Evolutionary conservation across 2,329 filamentous ascomycete genomes (phyloP), one percentile per base, ranked within the genome.

Genomic region (Alternaria conjuncta): DNA sequence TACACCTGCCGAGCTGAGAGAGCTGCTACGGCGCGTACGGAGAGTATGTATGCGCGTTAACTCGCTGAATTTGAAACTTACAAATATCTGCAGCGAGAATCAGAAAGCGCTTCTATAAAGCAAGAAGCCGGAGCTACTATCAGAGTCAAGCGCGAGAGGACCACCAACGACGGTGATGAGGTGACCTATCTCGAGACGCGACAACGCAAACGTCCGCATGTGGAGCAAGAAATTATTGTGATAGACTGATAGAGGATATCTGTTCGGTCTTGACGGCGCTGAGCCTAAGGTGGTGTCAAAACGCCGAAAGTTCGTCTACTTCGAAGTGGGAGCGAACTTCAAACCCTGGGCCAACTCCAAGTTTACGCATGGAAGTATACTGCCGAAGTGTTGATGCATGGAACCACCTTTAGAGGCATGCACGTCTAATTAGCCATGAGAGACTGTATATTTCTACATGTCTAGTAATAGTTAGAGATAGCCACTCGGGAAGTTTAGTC

Each of bases 151-250:
- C 47, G 49, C 12, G 63, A 67, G 25, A 45, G 28, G 23, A 23
- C 18, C 2, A 54, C 3, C 15, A 20, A 57, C 15, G 57, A 56
- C 18, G 44, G 45, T 7, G 64, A 57, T 3, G 58, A 64, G 4
- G 55, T 62, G 9, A 55, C 55, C 6, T 13, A 60, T 11, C 6
- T 58, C 2, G 47, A 58, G 36, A 43, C 44, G 20, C 55, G 47
- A 41, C 15, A 20, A 11, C n/a, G 32, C 6, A 67, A 65, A 30
- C 62, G 62, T 28, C 47, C 53, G 20, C 62, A 63, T 15, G 46
- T 41, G 8, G 57, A 65, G 10, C 28, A n/a, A 18, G 65, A 63
- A 5, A 41, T 44, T 5, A 44, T 32, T 1, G 21, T 32, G 30
- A 3, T 56, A 28, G 51, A 50, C 13, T 56, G 11, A 44, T 10